Evolutionary conservation across 345 rosid genomes (phyloP), one percentile per base, ranked within the genome.

Genomic region (Carallia pectinifolia): DNA sequence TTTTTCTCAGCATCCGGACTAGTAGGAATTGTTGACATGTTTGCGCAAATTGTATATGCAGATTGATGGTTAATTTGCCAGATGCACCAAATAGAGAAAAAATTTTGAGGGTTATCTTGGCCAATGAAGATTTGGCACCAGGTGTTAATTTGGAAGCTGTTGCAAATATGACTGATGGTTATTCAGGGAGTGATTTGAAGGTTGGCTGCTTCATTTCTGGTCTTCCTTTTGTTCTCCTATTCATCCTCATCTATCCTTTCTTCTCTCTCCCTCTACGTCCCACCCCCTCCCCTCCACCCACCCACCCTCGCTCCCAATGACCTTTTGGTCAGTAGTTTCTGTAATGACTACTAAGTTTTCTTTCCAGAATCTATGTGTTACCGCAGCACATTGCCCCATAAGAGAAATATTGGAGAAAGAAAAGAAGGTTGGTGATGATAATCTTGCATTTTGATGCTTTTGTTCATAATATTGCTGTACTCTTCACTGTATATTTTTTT

Each of bases 161-260:
- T 73, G 99, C 98, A 36, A 85, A 71, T 64, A 90, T 95, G 97
- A 87, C 98, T 16, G 93, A 90, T 69, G 99, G 99, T 58, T 95
- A 90, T 77, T 95, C 99, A 56, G 98, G 98, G 74, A 95, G 99
- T 71, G 99, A 95, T 79, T 77, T 95, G 52, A 95, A 92, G 99
- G 99, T 93, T 62, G 34, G 27, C 12, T 34, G 30, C 76, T 44
- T n/a, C 23, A 53, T 65, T 37, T 62, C 53, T 30, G 47, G 36
- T 29, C 17, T 5, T 58, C 33, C 31, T 23, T 8, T 48, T 58
- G 50, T 33, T 6, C 52, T 53, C 17, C 40, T 64, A 40, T 31
- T 6, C 4, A 27, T 1, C 5, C 30, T 18, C 23, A 44, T 44
- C 50, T 44, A 44, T 44, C 16, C 50, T 80, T 44, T 27, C 23